Evolutionary conservation across 2,329 filamentous ascomycete genomes (phyloP).

Genomic region (Aspergillus novofumigatus): DNA sequence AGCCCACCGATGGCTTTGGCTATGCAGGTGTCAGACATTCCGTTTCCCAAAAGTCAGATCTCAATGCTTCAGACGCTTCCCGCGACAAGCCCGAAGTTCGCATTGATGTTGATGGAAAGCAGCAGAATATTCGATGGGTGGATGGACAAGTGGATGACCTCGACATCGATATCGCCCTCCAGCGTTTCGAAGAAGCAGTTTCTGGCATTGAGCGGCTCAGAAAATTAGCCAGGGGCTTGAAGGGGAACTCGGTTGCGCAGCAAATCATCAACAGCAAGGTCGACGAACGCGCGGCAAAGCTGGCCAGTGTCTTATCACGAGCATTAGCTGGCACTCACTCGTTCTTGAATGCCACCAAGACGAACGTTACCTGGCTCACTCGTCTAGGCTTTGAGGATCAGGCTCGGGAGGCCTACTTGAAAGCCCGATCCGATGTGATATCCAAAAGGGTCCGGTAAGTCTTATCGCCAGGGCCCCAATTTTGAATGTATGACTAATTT

Average conservation of each 20-base stretch:
- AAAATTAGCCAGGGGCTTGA: conserved; percentile 70
- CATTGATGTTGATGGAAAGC: conserved; percentile 93
- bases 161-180: conserved; percentile 91
- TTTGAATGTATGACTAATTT: not conserved
- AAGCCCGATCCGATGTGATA: conserved; percentile 72
- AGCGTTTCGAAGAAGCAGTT: conserved; percentile 82
- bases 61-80: conserved; percentile 72
- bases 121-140: conserved; percentile 93
- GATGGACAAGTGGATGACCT: conserved; percentile 93
- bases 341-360: conserved; percentile 70
- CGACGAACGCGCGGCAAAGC: conserved; percentile 72
- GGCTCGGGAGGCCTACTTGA: conserved; percentile 80
- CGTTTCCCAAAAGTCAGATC: conserved; percentile 71
- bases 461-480: not conserved
- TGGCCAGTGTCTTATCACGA: conserved; percentile 72
- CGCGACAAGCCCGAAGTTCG: conserved; percentile 71
- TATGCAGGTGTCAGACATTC: conserved; percentile 79
- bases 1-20: conserved; percentile 77
- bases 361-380: conserved; percentile 78
- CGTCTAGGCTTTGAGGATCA: conserved; percentile 86
- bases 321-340: conserved; percentile 74
- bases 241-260: conserved; percentile 81
- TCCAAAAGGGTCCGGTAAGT: conserved; percentile 75
- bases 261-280: conserved; percentile 91
- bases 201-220: conserved; percentile 79